These are phyloP conservation scores for Quercus agrifolia DNA, from an alignment of 306 rosid genomes.

Conservation along the genomic window DNA sequence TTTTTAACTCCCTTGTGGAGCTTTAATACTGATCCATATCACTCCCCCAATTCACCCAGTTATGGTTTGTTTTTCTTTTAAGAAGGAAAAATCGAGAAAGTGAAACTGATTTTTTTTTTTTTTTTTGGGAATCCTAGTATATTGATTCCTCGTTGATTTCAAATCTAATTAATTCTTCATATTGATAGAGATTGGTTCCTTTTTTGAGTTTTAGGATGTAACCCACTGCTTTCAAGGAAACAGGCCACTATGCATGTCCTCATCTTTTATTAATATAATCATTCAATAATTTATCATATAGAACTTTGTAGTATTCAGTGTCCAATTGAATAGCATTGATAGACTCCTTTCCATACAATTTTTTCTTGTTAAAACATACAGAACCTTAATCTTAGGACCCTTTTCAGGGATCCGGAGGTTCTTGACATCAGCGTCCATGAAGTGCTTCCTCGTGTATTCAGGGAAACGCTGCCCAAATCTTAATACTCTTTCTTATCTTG, in stretches of 20 bases:
- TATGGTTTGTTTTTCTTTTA: background rate
- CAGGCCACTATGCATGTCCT: background rate
- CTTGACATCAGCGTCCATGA: conserved; percentile 80
- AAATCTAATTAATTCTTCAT: background rate
- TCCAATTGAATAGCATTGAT: background rate
- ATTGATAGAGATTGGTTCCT: background rate
- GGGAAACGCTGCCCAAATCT: conserved; percentile 33
- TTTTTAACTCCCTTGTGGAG: background rate
- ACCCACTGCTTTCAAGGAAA: background rate
- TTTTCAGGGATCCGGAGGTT: conserved; percentile 79
- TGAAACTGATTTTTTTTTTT: background rate
- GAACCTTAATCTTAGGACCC: conserved; percentile 14
- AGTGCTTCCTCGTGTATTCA: conserved; percentile 73
- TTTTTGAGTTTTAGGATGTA: background rate
- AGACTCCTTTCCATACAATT: background rate
- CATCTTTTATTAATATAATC: background rate
- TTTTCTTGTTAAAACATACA: background rate
- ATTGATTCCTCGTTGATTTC: background rate
- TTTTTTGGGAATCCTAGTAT: background rate
- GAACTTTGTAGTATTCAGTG: background rate
- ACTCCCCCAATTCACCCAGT: background rate
- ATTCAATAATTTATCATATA: background rate
- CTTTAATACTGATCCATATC: background rate
- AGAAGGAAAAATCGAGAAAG: background rate
- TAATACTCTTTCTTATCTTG: conserved; percentile 24